Conservation (phyloP, 306 rosid genomes). For the Prunus kanzakura region DNA sequence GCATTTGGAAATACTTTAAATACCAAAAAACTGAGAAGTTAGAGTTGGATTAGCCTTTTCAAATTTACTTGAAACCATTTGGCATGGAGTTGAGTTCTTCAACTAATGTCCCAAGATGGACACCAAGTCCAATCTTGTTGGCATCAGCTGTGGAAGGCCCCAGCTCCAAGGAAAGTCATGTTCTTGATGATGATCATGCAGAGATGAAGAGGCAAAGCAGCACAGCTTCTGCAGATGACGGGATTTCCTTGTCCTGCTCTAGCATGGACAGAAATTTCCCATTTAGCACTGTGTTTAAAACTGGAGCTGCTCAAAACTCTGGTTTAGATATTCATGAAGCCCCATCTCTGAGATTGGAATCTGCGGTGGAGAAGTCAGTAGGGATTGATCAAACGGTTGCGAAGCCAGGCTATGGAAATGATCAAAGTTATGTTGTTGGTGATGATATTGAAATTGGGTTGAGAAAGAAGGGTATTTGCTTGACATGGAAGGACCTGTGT, state of each 20-base stretch:
- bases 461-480: not conserved
- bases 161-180: no score
- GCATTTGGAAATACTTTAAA: not conserved
- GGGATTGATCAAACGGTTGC: not conserved
- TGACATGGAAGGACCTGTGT: slow-evolving; percentile 38
- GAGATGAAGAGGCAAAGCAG: not conserved
- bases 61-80: not conserved
- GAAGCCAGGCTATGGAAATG: not conserved
- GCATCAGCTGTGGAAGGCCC: not conserved
- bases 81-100: not conserved
- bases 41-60: not conserved
- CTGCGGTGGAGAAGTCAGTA: not conserved
- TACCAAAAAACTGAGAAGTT: not conserved
- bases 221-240: slow-evolving; percentile 6
- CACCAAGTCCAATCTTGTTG: slow-evolving; percentile 21
- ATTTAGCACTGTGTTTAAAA: slow-evolving; percentile 6
- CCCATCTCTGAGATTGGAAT: not conserved
- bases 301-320: not conserved
- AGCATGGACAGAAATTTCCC: slow-evolving; percentile 18
- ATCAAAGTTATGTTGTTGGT: not conserved
- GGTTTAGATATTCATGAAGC: not conserved
- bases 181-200: not conserved
- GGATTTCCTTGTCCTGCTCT: not conserved
- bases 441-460: not conserved
- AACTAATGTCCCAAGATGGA: slow-evolving; percentile 23